Evolutionary conservation across 2,329 filamentous ascomycete genomes (phyloP).

Genomic region (Fonsecaea monophora): DNA sequence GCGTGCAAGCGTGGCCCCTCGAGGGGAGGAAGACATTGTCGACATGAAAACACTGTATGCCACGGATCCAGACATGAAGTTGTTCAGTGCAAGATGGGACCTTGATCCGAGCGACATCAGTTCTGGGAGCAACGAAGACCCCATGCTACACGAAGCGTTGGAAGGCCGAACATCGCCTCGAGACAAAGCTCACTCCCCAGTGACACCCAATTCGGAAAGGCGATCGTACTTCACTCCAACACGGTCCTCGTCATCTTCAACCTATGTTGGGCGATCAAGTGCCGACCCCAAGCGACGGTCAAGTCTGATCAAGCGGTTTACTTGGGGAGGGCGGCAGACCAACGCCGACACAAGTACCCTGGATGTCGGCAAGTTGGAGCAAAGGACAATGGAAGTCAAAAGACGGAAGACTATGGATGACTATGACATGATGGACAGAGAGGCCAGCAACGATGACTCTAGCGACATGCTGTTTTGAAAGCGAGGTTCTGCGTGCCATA

Average conservation of each 20-base stretch:
- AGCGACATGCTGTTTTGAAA: constrained; percentile 35
- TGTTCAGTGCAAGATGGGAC: constrained; percentile 29
- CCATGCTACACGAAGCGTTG: constrained; percentile 25
- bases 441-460: constrained; percentile 27
- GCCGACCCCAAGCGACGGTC: constrained; percentile 29
- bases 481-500: not conserved
- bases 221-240: constrained; percentile 23
- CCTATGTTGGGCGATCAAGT: constrained; percentile 19
- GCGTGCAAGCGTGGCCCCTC: constrained; percentile 31
- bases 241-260: constrained; percentile 28
- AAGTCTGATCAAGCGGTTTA: constrained; percentile 33
- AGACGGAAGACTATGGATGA: constrained; percentile 35
- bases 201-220: constrained; percentile 25
- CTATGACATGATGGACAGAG: constrained; percentile 33
- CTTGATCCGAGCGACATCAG: constrained; percentile 29
- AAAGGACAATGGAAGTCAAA: constrained; percentile 37
- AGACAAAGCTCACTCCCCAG: constrained; percentile 13
- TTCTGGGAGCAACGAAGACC: constrained; percentile 28
- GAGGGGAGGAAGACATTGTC: constrained; percentile 29
- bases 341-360: constrained; percentile 17
- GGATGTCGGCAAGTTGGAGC: constrained; percentile 23
- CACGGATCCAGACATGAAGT: constrained; percentile 37
- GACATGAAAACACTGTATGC: constrained; percentile 37
- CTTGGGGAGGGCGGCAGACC: constrained; percentile 31
- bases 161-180: constrained; percentile 10